phyloP scores from a whole-genome alignment of 176 grass and related monocot species.

The Poa pratensis region DNA sequence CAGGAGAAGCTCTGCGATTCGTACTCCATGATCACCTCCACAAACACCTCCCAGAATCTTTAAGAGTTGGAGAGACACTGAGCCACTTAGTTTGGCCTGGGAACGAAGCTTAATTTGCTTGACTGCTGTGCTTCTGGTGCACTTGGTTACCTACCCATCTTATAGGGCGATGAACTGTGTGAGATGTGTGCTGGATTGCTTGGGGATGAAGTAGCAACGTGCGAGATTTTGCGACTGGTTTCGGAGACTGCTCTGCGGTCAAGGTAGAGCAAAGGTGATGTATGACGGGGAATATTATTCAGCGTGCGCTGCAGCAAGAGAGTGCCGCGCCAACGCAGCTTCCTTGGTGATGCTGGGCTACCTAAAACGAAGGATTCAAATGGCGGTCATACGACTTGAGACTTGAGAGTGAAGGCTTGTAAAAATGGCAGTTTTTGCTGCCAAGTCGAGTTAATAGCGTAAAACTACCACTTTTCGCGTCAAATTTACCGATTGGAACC shows the following conservation, averaged over 20 bases:
- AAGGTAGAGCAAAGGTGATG: not conserved
- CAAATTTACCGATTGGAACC: no score
- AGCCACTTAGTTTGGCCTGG: not conserved
- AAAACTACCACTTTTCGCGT: no score
- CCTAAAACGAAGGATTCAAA: not conserved
- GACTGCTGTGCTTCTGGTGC: constrained; percentile 4
- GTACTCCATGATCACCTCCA: constrained; percentile 16
- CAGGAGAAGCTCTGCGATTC: constrained; percentile 1
- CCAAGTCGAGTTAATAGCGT: not conserved
- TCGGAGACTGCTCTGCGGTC: not conserved
- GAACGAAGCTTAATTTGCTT: not conserved
- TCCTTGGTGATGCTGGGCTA: not conserved
- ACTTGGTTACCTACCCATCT: not conserved
- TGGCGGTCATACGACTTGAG: not conserved
- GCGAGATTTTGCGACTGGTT: not conserved
- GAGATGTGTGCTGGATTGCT: not conserved
- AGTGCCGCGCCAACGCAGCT: not conserved
- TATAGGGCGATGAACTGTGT: not conserved
- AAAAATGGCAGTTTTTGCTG: not conserved
- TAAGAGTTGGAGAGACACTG: not conserved
- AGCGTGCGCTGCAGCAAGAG: not conserved
- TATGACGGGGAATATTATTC: not conserved
- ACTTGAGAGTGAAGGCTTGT: not conserved
- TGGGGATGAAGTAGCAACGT: not conserved
- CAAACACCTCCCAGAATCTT: not conserved